Evolutionary conservation across 768 basidiomycete species (phyloP), one percentile per base, ranked within the genome.

Genomic region (Coprinopsis cinerea): DNA sequence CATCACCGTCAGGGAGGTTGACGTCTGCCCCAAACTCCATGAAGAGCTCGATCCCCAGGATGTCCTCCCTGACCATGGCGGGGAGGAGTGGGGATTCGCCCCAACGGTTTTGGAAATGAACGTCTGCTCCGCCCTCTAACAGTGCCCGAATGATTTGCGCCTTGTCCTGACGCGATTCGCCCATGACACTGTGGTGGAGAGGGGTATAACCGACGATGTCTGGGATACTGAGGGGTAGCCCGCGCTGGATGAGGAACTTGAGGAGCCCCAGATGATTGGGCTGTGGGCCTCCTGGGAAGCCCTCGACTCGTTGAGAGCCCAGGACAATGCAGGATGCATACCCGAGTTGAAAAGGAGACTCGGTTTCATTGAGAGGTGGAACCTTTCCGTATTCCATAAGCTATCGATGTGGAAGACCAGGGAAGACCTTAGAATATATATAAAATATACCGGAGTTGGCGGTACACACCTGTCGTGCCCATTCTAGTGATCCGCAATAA

Each of bases 191-290:
- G 56, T 79, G 78, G 41, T 75, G 70, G 3, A 81, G 67, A 1
- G 81, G 73, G 1, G 76, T 80, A 60, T 65, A 65, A 2, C 76
- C 76, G 9, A 61, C 66, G 37, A 81, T 71, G 49, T 80, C 80
- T 1, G 61, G 60, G 1, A 67, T 18, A 44, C 78, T 65, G 2
- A 67, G 59, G 2, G 75, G 64, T 0, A 71, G 63, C 11, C 77
- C 77, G 0, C 59, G 52, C 0, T 66, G 57, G 32, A 80, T 61
- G 20, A 82, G 69, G 42, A 64, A 68, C 30, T 61, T 57, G 45
- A 81, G 62, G 13, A 67, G 60, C 4, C 69, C 72, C 30, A 61
- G 47, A 2, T 49, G 53, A 14, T 61, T 35, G 3, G 32, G 13
- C 15, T 35, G 34, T 17, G 43, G 35, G 5, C 47, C 45, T 10